Evolutionary conservation across 1,284 basidiomycete species (phyloP).

Genomic region (Moniliophthora roreri): DNA sequence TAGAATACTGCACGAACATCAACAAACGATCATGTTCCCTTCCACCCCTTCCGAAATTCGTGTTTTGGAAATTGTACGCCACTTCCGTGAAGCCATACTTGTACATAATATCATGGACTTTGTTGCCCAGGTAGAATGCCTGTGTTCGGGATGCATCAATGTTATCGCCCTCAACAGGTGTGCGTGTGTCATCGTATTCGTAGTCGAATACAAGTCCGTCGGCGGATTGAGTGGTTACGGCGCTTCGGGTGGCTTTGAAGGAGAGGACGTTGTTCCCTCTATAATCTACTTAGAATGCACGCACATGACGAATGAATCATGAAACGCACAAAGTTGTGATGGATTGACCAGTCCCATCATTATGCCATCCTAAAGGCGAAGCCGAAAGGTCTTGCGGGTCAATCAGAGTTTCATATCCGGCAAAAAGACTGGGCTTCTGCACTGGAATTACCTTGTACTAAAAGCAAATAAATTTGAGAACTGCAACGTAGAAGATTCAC

Average conservation of each 20-base stretch:
- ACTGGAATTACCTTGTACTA: slow-evolving; percentile 43
- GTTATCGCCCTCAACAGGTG: slow-evolving; percentile 17
- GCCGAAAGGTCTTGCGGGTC: slow-evolving; percentile 39
- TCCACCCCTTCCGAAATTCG: slow-evolving; percentile 37
- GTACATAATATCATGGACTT: slow-evolving; percentile 21
- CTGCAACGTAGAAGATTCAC: not conserved
- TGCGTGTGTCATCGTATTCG: slow-evolving; percentile 21
- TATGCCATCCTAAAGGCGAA: slow-evolving; percentile 53
- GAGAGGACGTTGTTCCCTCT: slow-evolving; percentile 32
- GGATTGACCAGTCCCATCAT: slow-evolving; percentile 9
- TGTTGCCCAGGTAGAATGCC: slow-evolving; percentile 39
- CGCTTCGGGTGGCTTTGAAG: slow-evolving; percentile 26
- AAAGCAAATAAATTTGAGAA: not conserved
- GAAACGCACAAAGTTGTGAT: not conserved
- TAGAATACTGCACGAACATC: slow-evolving; percentile 32
- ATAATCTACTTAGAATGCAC: not conserved
- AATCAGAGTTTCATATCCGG: slow-evolving; percentile 38
- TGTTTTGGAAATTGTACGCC: slow-evolving; percentile 38
- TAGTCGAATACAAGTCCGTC: slow-evolving; percentile 31
- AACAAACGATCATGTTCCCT: slow-evolving; percentile 31
- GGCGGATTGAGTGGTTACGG: not conserved
- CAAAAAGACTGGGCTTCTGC: slow-evolving; percentile 31
- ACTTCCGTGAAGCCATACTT: slow-evolving; percentile 32
- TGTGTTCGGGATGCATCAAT: slow-evolving; percentile 34
- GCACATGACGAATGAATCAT: not conserved